These are phyloP conservation scores for Macrotyloma uniflorum DNA, from an alignment of 306 rosid genomes.

Conservation along the genomic window DNA sequence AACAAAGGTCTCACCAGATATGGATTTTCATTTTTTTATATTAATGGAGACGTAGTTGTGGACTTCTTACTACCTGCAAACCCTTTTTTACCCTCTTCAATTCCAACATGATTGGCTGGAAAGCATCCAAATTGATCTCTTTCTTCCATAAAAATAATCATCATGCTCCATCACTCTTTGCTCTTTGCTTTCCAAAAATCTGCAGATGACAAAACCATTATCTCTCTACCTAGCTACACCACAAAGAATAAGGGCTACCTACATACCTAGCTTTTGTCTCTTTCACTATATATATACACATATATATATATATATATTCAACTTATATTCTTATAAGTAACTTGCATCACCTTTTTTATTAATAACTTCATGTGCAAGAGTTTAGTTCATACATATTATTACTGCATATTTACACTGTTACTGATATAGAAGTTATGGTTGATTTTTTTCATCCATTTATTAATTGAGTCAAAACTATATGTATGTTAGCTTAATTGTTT, in stretches of 20 bases:
- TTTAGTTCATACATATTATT: too few relatives aligned
- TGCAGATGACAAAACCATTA: not conserved
- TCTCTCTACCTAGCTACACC: not conserved
- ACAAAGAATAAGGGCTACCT: conserved; percentile 10
- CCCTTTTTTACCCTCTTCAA: conserved; percentile 18
- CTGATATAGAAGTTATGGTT: too few relatives aligned
- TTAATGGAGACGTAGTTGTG: conserved; percentile 17
- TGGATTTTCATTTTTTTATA: not conserved
- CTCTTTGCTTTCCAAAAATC: not conserved
- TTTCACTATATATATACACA: too few relatives aligned
- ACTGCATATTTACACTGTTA: too few relatives aligned
- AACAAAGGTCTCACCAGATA: conserved; percentile 46
- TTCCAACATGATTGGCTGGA: conserved; percentile 44
- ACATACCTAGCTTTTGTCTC: conserved; percentile 21
- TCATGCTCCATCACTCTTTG: conserved; percentile 21
- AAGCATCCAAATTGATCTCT: conserved; percentile 19
- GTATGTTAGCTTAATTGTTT: too few relatives aligned
- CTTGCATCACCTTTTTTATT: too few relatives aligned
- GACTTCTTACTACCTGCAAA: conserved; percentile 20
- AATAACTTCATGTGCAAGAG: too few relatives aligned
- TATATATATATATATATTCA: too few relatives aligned
- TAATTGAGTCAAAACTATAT: too few relatives aligned
- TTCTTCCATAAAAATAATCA: conserved; percentile 21
- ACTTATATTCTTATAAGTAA: too few relatives aligned
- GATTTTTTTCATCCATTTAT: too few relatives aligned